Evolutionary conservation across 495 filamentous ascomycete genomes (phyloP), one percentile per base, ranked within the genome.

Genomic region (Aspergillus nidulans): DNA sequence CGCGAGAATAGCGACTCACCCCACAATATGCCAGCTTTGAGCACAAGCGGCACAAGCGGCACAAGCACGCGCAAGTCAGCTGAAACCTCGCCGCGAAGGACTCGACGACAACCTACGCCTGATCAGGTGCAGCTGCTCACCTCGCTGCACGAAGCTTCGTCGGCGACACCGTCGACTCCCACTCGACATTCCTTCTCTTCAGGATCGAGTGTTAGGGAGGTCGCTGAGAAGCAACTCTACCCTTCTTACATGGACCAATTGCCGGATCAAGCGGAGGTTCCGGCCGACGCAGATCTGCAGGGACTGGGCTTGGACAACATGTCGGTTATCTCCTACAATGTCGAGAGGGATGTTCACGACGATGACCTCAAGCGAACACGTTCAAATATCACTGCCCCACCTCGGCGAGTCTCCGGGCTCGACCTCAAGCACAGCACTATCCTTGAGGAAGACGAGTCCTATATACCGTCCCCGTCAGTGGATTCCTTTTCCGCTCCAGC

Each of bases 331-430:
- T 76, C 73, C 6, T 77, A 64, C 58, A 59, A 57, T 10, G 43
- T 77, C n/a, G 75, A 77, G 32, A 72, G 75, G n/a, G 68, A 73
- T 39, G 61, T 76, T 47, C 69, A 76, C 36, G 65, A 69, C 8
- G 73, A 75, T 52, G 55, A 73, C 25, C 41, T 77, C 8, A 67
- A 70, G 57, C 63, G 73, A 24, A 72, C 70, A 26, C 60, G 66
- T 19, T 63, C 69, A 32, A 58, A 62, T 25, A 75, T 77, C 24
- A 70, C 63, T 4, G 66, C 64, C 15, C 72, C 75, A 1, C 75
- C 75, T 55, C 73, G 73, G 40, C 69, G 74, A 5, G 56, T 70
- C 19, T 77, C 74, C 0, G 73, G 73, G 1, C 57, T 74, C 15
- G 62, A 68, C 16, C 67, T 66, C 34, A 55, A 61, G 39, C 60